Evolutionary conservation across 768 basidiomycete species (phyloP).

Genomic region (Lactarius vividus): DNA sequence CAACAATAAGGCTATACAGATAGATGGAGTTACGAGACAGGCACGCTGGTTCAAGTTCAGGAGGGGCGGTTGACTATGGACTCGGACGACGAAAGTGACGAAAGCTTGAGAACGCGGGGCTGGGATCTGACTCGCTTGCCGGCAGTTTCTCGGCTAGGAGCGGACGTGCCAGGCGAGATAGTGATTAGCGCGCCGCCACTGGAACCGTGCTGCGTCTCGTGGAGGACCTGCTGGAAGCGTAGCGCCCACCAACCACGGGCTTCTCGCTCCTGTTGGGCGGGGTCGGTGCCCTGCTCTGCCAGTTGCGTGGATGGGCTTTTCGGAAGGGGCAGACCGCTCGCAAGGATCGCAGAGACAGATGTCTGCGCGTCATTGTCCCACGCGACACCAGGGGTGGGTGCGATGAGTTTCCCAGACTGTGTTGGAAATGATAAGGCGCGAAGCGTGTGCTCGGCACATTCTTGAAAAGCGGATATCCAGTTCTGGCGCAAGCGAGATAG

Average conservation of each 20-base stretch:
- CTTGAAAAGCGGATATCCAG: conserved; percentile 55
- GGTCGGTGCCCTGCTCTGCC: conserved; percentile 32
- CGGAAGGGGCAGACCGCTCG: conserved; percentile 55
- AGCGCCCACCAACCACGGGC: conserved; percentile 75
- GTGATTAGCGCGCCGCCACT: conserved; percentile 2
- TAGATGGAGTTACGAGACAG: conserved; percentile 1
- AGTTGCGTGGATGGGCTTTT: conserved; percentile 71
- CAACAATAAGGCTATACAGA: neutral
- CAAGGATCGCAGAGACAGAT: conserved; percentile 41
- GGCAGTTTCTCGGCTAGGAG: neutral
- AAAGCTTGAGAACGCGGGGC: conserved; percentile 26
- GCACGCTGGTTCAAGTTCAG: neutral
- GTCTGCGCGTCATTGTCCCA: conserved; percentile 35
- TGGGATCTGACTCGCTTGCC: conserved; percentile 6
- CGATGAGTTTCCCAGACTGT: conserved; percentile 33
- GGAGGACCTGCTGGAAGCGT: conserved; percentile 59
- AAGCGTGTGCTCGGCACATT: conserved; percentile 49
- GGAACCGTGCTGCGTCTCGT: conserved; percentile 46
- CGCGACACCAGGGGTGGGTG: conserved; percentile 32
- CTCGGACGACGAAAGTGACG: conserved; percentile 25
- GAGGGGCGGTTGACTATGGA: conserved; percentile 17
- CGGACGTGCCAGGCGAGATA: neutral
- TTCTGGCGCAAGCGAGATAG: conserved; percentile 32
- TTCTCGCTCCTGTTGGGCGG: conserved; percentile 52
- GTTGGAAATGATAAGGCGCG: conserved; percentile 43